A percentile compares a stretch with the other conserved stretches of the same genome.
Conservation (phyloP, 2,329 filamentous ascomycete species). For the Alternaria sp. region DNA sequence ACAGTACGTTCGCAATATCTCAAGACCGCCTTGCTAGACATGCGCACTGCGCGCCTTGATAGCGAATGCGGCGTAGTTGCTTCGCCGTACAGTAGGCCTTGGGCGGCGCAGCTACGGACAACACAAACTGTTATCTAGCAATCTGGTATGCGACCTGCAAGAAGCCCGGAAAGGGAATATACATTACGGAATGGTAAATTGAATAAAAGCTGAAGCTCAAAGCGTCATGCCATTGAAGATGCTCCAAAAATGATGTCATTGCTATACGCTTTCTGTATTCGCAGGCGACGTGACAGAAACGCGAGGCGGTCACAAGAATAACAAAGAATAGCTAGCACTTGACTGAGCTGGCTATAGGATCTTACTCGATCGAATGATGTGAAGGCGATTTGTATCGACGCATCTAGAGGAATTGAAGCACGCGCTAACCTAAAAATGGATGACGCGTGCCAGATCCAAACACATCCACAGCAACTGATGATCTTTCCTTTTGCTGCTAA, state of each 20-base stretch:
- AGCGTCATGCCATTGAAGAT: background rate
- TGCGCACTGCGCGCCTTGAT: background rate
- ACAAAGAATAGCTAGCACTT: no score
- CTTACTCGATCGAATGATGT: background rate
- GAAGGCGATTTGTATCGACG: background rate
- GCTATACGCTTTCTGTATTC: background rate
- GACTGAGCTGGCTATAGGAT: no score
- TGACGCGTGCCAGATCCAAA: background rate
- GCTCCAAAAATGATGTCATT: background rate
- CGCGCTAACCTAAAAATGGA: background rate
- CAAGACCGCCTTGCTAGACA: conserved; percentile 3
- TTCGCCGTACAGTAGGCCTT: conserved; percentile 4
- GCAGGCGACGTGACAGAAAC: background rate
- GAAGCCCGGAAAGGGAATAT: background rate
- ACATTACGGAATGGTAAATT: background rate
- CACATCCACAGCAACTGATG: background rate
- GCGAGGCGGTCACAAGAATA: background rate
- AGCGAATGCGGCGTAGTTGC: conserved; percentile 11
- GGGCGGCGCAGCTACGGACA: conserved; percentile 8
- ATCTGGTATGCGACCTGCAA: background rate
- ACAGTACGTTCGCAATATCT: background rate
- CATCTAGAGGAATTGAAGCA: background rate
- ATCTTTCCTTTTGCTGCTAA: background rate
- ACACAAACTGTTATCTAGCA: conserved; percentile 5
- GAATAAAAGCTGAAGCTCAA: background rate